phyloP scores from a whole-genome alignment of 2,329 filamentous ascomycete genomes.

The Aureobasidium sp. region DNA sequence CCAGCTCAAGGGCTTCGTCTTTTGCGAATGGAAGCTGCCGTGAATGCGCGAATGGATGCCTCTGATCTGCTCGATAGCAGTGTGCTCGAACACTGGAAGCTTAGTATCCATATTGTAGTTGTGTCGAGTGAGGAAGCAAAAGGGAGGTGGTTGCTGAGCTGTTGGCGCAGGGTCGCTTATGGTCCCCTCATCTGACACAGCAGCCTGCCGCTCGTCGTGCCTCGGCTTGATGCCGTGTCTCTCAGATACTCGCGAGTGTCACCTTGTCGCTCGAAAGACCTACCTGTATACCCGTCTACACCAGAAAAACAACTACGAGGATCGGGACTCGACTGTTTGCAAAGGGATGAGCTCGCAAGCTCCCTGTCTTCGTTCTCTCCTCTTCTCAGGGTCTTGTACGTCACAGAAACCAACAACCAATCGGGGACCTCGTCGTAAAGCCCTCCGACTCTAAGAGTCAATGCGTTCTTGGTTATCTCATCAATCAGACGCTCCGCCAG shows the following conservation, averaged over 20 bases:
- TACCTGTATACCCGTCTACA: neutral
- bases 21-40: constrained; percentile 65
- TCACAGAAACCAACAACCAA: neutral
- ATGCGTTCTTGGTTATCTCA: neutral
- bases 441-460: neutral
- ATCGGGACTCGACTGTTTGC: neutral
- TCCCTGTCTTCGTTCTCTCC: neutral
- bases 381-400: neutral
- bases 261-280: neutral
- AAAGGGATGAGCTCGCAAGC: neutral
- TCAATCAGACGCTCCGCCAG: too few relatives aligned
- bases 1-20: constrained; percentile 75
- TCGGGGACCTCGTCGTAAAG: neutral
- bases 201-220: neutral
- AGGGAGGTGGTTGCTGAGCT: neutral
- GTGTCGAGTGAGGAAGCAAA: neutral
- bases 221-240: neutral
- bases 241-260: too few relatives aligned
- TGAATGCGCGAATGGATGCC: constrained; percentile 52
- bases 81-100: constrained; percentile 33
- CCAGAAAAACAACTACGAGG: neutral
- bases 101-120: neutral
- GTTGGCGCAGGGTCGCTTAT: neutral
- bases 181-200: constrained; percentile 10
- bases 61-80: constrained; percentile 59